Evolutionary conservation across 2,329 filamentous ascomycete species (phyloP), one percentile per base, ranked within the genome.

Genomic region (Claviceps fusiformis): DNA sequence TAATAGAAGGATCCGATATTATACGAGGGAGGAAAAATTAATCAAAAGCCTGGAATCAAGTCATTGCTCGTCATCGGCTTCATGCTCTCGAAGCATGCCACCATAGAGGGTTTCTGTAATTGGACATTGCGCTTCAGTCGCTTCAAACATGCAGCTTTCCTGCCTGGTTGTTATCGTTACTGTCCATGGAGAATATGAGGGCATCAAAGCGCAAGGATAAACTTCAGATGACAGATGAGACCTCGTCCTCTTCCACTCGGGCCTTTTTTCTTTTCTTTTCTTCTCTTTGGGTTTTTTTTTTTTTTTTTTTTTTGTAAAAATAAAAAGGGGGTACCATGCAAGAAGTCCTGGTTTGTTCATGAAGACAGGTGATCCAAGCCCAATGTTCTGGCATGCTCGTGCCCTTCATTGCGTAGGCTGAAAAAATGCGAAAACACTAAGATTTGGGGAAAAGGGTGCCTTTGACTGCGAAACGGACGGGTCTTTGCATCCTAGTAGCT

Each of bases 181-280:
- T 46, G 35, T 19, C 9, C 24, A 44, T 8, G 9, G 44, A 6
- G 24, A 10, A 46, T 31, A 24, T 15, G 5, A 43, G 1, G 15
- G 24, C 52, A 43, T 24, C 50, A 54, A 29, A 45, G 31, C 45
- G 27, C 39, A 50, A 37, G 54, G 54, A 17, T 50, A 13, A 37
- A 45, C 45, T 53, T n/a, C 50, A 55, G 50, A 55, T 55, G 45
- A 53, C 54, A 48, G 27, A 33, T 33, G 46, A 17, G 27, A 9
- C n/a, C n/a, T 24, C 31, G 15, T 15, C 19, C 33, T 13, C 13
- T 17, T 29, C 11, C 5, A 7, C n/a, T 35, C 44, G 27, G 35
- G 8, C 50, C 43, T 45, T 45, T 27, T 24, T n/a, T n/a, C n/a
- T n/a, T n/a, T n/a, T n/a, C n/a, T n/a, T n/a, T n/a, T n/a, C n/a